A percentile compares a stretch with the other conserved stretches of the same genome.
Conservation (phyloP, 129 eudicot genomes). For the Artemisia annua region DNA sequence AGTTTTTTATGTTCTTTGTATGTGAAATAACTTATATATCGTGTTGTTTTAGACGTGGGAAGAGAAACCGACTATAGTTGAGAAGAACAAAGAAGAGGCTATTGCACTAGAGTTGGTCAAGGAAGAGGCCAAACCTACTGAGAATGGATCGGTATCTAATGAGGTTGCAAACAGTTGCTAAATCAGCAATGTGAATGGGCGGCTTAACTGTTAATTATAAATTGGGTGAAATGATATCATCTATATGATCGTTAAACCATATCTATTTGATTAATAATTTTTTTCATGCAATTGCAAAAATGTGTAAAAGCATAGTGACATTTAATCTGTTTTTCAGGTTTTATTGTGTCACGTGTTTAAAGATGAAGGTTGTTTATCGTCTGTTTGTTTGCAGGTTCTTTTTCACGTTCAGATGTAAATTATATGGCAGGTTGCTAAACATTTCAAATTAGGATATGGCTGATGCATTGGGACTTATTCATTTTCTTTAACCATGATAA, state of each 20-base stretch:
- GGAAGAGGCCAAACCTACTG: slow-evolving; percentile 25
- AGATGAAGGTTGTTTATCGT: neutral
- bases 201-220: neutral
- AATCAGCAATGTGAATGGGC: slow-evolving; percentile 23
- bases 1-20: too few species aligned
- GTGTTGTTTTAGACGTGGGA: too few species aligned
- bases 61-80: slow-evolving; percentile 15
- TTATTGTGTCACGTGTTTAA: too few species aligned
- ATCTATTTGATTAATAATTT: too few species aligned
- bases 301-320: too few species aligned
- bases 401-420: slow-evolving; percentile 77
- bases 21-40: too few species aligned
- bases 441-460: too few species aligned
- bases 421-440: slow-evolving; percentile 87
- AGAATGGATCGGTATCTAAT: slow-evolving; percentile 27
- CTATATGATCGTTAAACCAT: too few species aligned
- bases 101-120: slow-evolving; percentile 17
- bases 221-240: too few species aligned
- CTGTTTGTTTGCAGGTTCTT: slow-evolving; percentile 53
- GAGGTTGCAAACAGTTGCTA: slow-evolving; percentile 33
- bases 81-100: slow-evolving; percentile 40
- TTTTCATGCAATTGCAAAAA: too few species aligned
- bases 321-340: too few species aligned
- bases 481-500: too few species aligned
- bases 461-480: neutral